Evolutionary conservation across 768 basidiomycete species (phyloP).

Genomic region (Scleroderma citrinum): DNA sequence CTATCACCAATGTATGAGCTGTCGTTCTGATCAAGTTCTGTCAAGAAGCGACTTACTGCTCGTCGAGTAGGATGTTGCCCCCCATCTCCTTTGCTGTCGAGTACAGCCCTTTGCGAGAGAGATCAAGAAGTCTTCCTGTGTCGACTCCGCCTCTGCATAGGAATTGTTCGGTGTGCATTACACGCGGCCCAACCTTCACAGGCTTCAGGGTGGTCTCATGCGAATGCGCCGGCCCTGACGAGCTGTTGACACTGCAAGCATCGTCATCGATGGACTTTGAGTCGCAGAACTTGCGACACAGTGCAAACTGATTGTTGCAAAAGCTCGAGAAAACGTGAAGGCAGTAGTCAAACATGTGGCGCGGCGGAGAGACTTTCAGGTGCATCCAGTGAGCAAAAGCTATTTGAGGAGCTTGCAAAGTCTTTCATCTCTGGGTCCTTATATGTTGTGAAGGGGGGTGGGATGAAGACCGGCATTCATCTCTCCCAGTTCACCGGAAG

Average conservation of each 20-base stretch:
- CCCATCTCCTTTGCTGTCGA: constrained; percentile 29
- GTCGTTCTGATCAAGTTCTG: constrained; percentile 13
- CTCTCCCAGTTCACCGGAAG: constrained; percentile 10
- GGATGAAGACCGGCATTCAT: constrained; percentile 15
- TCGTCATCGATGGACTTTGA: constrained; percentile 13
- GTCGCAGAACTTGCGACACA: constrained; percentile 16
- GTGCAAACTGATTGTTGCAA: constrained; percentile 15
- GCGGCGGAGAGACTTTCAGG: constrained; percentile 16
- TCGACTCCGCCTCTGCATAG: constrained; percentile 33
- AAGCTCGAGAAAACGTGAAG: constrained; percentile 18
- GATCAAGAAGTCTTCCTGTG: constrained; percentile 26
- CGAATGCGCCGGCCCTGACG: constrained; percentile 28
- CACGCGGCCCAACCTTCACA: constrained; percentile 27
- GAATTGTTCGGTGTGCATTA: constrained; percentile 31
- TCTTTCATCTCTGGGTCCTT: constrained; percentile 10
- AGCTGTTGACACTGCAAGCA: constrained; percentile 25
- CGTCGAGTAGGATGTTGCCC: constrained; percentile 33
- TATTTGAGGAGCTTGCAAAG: constrained; percentile 5
- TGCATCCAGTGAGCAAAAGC: constrained; percentile 16
- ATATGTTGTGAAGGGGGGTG: constrained; percentile 12
- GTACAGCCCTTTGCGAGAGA: constrained; percentile 30
- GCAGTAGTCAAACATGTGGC: constrained; percentile 23
- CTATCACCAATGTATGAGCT: constrained; percentile 16
- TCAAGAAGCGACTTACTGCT: constrained; percentile 24
- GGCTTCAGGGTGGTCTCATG: constrained; percentile 20